Evolutionary conservation across 495 filamentous ascomycete species (phyloP).

Genomic region (Collariella sp.): DNA sequence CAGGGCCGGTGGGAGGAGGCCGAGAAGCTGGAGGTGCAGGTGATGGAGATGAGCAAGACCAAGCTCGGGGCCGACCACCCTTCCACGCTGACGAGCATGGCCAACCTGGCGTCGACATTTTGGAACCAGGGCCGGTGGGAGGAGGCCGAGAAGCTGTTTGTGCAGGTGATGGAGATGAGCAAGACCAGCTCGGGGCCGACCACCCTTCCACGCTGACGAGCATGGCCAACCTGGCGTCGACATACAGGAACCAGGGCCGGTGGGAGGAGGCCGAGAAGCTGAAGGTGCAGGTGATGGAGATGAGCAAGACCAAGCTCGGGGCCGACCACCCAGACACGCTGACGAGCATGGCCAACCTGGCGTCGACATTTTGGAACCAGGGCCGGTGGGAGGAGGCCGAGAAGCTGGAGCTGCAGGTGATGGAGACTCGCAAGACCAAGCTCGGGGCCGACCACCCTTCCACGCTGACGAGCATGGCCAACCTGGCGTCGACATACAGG

Average conservation of each 20-base stretch:
- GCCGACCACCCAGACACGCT: slow-evolving; percentile 3
- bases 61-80: not conserved
- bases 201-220: slow-evolving; percentile 13
- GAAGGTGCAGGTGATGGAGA: not conserved
- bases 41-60: not conserved
- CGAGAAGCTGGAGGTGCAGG: not conserved
- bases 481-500: slow-evolving; percentile 10
- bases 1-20: not conserved
- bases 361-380: not conserved
- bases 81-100: slow-evolving; percentile 1
- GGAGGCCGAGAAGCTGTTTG: too few relatives aligned
- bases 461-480: slow-evolving; percentile 15
- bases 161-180: not conserved
- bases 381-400: not conserved
- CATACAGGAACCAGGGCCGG: slow-evolving; percentile 4
- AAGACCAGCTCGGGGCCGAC: slow-evolving; percentile 13
- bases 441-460: slow-evolving; percentile 11
- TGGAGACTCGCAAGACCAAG: slow-evolving; percentile 6
- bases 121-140: slow-evolving; percentile 1
- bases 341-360: slow-evolving; percentile 2
- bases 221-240: slow-evolving; percentile 14
- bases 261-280: too few relatives aligned
- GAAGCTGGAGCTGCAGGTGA: not conserved
- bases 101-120: slow-evolving; percentile 1
- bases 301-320: not conserved